Base-by-base conservation (phyloP, 2,329 filamentous ascomycete species). In the Colletotrichum echinochloae region DNA sequence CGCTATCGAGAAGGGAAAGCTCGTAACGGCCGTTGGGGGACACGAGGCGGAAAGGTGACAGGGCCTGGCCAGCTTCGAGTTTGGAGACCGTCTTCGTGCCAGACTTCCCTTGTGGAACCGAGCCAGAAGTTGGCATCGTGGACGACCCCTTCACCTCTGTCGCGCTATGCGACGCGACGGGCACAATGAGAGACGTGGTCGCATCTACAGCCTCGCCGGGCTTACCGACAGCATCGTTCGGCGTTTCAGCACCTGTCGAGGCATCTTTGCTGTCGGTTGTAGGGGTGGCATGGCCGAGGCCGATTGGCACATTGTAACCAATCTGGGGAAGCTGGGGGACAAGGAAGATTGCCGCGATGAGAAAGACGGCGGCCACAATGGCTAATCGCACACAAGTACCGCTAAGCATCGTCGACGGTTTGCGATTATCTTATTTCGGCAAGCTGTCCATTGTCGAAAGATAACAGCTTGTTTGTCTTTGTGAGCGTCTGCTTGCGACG, bases 21-120 rank as follows among this genome's bases (percentile, higher is more conserved):
- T 60, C 54, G 56, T 66, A 74, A 30, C 71, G 72, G 4, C 71
- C 59, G 23, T 65, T 69, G 0, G 73, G 73, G 4, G 73, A 74
- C 11, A 57, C 39, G 37, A 74, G 65, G 39, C 28, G 61, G 62
- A 72, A 72, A 18, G 70, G 70, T 20, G 61, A 60, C 3, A 72
- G 62, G 26, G n/a, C 11, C 26, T 72, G 70, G 23, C 70, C 70
- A 20, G 62, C 61, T 46, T 60, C 67, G 18, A 72, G 62, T 49
- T 56, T 63, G 12, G 70, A 70, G 20, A 48, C 37, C 16, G 41
- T 52, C n/a, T 16, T 57, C 57, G 56, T 44, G 23, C 41, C 48
- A 41, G 54, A 5, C 1, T 39, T 41, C 2, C 28, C 18, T 14
- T 59, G 23, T 46, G 57, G 16, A n/a, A 28, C 16, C 44, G 46